Base-by-base conservation (phyloP, 768 basidiomycete species). In the Austroboletus eburneus region DNA sequence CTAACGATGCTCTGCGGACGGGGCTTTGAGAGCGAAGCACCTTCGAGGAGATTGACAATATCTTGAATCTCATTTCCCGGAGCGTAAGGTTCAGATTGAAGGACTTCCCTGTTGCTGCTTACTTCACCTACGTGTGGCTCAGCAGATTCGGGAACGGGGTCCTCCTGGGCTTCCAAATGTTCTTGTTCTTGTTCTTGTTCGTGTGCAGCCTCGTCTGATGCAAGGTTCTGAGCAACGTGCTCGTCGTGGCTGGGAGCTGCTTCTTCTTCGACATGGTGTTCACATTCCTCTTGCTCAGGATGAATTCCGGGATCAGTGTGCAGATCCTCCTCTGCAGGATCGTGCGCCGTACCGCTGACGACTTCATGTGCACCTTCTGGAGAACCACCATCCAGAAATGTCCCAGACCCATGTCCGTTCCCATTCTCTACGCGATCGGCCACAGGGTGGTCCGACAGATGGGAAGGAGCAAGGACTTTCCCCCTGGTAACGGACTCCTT, bases 21-120 rank as follows among this genome's bases (percentile, higher is more conserved):
- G 10, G 67, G 57, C 52, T 74, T 77, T 37, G 66, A 56, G 1
- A 72, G 58, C 10, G 55, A 36, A 21, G 42, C 25, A 3, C 59
- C 52, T 65, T 88, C 81, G 12, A 87, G 77, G 54, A 86, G 71
- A 55, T 74, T 79, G 50, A 88, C 79, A 43, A 87, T 79, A 45
- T 79, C 78, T 62, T 80, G 85, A 24, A 83, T 69, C 24, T 83
- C 78, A 44, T 69, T 62, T 14, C 61, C 72, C 13, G 40, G 24
- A 17, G 40, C n/a, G 23, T 20, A 4, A 13, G 20, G 30, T 24
- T 44, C 56, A 12, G 36, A 38, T 25, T 47, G 44, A 22, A 42
- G 10, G 39, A 20, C 21, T 18, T 55, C 35, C 41, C 52, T 53
- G 9, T 57, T 58, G 33, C 33, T 38, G 16, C 39, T 18, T 12